These are phyloP conservation scores for Dactylellina sp. DNA, from an alignment of 2,329 filamentous ascomycete species.

Conservation along the genomic window DNA sequence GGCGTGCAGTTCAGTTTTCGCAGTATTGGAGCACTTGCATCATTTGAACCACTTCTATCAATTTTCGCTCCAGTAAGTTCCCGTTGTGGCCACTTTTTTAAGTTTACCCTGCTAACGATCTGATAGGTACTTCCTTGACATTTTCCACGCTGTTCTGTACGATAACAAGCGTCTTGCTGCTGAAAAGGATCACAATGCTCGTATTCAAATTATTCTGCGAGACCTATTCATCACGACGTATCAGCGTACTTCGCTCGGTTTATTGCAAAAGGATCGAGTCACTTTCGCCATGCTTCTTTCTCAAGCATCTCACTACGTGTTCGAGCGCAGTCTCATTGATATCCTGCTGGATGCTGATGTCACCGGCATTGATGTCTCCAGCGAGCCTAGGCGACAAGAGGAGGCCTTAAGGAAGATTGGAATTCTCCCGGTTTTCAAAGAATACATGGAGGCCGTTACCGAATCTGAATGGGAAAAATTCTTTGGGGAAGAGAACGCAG, in stretches of 20 bases:
- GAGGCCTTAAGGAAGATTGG: constrained; percentile 76
- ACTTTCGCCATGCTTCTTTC: constrained; percentile 94
- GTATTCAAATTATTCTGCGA: constrained; percentile 88
- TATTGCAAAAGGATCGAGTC: constrained; percentile 93
- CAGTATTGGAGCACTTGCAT: constrained; percentile 94
- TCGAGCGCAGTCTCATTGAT: constrained; percentile 92
- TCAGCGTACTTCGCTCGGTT: constrained; percentile 89
- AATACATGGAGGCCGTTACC: constrained; percentile 73
- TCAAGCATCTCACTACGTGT: constrained; percentile 93
- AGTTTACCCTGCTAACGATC: background rate
- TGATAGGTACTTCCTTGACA: constrained; percentile 84
- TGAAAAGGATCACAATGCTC: constrained; percentile 79
- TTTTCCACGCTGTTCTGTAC: constrained; percentile 91
- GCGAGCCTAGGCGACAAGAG: constrained; percentile 72
- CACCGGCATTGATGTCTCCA: constrained; percentile 82
- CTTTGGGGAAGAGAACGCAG: constrained; percentile 84
- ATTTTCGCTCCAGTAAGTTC: constrained; percentile 81
- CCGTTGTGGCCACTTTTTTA: background rate
- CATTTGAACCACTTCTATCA: constrained; percentile 99
- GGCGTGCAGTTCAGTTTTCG: constrained; percentile 97
- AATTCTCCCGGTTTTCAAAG: constrained; percentile 79
- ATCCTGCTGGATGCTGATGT: constrained; percentile 82
- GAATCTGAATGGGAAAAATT: constrained; percentile 81
- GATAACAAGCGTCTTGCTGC: constrained; percentile 78
- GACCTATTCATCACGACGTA: constrained; percentile 95